Percentiles rank a stretch among this genome's conserved stretches.
These are phyloP conservation scores for Austroboletus novae-zelandiae DNA, from an alignment of 1,284 basidiomycete species.

Conservation along the genomic window DNA sequence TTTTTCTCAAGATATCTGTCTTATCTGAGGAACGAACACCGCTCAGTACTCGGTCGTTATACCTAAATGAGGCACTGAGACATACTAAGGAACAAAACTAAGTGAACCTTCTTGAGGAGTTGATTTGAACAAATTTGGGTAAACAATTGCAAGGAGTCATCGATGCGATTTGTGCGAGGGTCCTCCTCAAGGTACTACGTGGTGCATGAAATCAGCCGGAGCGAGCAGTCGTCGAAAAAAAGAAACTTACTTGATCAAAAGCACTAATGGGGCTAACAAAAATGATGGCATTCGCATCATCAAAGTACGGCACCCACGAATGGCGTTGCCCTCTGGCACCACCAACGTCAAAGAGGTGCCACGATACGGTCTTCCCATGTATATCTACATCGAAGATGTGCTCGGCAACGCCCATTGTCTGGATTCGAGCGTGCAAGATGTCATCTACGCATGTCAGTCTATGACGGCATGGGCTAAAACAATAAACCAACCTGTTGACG, in stretches of 20 bases:
- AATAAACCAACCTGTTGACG: constrained; percentile 56
- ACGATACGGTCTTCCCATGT: constrained; percentile 70
- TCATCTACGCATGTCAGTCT: constrained; percentile 52
- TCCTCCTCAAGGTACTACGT: constrained; percentile 79
- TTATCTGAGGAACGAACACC: constrained; percentile 49
- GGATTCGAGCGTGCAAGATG: constrained; percentile 78
- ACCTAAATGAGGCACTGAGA: constrained; percentile 2
- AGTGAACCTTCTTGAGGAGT: constrained; percentile 71
- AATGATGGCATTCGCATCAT: constrained; percentile 83
- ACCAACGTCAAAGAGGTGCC: constrained; percentile 81
- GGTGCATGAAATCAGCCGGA: neutral
- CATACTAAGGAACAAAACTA: constrained; percentile 78
- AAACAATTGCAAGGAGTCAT: constrained; percentile 81
- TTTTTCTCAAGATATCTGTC: constrained; percentile 69
- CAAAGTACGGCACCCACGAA: constrained; percentile 80
- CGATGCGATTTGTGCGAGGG: constrained; percentile 75
- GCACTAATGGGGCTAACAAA: constrained; percentile 85
- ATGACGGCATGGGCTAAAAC: neutral
- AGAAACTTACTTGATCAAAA: constrained; percentile 66
- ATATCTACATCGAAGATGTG: constrained; percentile 73
- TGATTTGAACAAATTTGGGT: constrained; percentile 80
- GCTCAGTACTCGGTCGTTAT: constrained; percentile 6
- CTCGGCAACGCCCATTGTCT: constrained; percentile 81
- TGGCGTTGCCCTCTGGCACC: constrained; percentile 82
- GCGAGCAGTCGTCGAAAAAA: neutral